These are phyloP conservation scores for Fistulinella staudtii DNA, from an alignment of 1,284 basidiomycete species.

Conservation along the genomic window DNA sequence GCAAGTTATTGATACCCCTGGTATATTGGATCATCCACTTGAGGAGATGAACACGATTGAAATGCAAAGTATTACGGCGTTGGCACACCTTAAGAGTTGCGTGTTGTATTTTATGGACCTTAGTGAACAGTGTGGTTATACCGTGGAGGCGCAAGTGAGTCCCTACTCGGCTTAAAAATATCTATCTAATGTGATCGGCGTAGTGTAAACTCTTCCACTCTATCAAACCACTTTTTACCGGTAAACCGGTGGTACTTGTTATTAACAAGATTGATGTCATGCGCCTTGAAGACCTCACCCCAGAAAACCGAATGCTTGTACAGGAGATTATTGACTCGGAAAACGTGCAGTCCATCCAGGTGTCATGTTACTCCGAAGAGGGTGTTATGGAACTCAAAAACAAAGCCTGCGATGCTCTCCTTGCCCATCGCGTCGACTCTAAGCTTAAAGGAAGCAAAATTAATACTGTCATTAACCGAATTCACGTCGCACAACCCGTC, in stretches of 20 bases:
- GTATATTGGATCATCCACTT: conserved; percentile 88
- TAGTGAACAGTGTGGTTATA: conserved; percentile 94
- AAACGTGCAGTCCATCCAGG: conserved; percentile 71
- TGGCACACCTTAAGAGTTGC: conserved; percentile 90
- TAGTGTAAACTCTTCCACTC: conserved; percentile 97
- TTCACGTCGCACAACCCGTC: conserved; percentile 89
- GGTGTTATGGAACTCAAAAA: conserved; percentile 95
- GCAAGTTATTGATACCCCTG: conserved; percentile 97
- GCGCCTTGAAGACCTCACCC: conserved; percentile 75
- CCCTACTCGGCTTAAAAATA: neutral
- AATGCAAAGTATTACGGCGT: conserved; percentile 97
- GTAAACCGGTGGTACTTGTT: conserved; percentile 89
- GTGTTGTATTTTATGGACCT: conserved; percentile 97
- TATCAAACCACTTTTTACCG: conserved; percentile 91
- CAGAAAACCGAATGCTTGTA: conserved; percentile 73
- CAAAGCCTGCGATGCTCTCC: conserved; percentile 86
- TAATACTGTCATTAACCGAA: conserved; percentile 86
- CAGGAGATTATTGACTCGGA: conserved; percentile 80
- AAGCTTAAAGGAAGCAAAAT: conserved; percentile 94
- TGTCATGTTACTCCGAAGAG: conserved; percentile 92
- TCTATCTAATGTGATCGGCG: conserved; percentile 1
- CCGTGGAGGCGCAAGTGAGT: conserved; percentile 85
- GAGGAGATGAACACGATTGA: conserved; percentile 99
- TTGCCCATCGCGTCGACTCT: conserved; percentile 88
- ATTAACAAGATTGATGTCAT: conserved; percentile 95